These are phyloP conservation scores for Lactarius vividus DNA, from an alignment of 768 basidiomycete genomes.

Conservation along the genomic window DNA sequence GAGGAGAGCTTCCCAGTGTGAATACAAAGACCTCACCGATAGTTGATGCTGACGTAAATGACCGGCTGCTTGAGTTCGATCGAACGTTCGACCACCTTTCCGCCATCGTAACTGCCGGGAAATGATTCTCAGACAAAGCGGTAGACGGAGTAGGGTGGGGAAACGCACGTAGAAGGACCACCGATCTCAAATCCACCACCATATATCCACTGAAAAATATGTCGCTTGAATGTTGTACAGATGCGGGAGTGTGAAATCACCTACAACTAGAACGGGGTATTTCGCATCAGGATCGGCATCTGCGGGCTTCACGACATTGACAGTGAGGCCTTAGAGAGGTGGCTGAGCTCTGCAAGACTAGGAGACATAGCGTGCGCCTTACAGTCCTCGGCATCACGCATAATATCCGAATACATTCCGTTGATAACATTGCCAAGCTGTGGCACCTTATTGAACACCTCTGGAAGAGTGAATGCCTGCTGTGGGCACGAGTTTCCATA, in stretches of 20 bases:
- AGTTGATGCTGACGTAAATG: conserved; percentile 33
- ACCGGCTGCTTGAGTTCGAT: conserved; percentile 29
- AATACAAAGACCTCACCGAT: conserved; percentile 26
- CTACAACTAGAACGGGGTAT: conserved; percentile 32
- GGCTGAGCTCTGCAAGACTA: not conserved
- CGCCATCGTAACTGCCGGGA: conserved; percentile 28
- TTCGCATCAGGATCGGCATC: conserved; percentile 1
- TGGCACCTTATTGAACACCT: not conserved
- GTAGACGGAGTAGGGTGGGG: not conserved
- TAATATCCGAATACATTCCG: conserved; percentile 4
- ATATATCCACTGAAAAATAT: conserved; percentile 29
- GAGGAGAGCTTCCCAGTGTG: not conserved
- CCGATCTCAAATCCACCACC: conserved; percentile 29
- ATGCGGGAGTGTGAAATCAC: not conserved
- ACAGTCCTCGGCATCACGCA: conserved; percentile 29
- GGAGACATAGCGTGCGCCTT: conserved; percentile 4
- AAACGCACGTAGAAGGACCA: conserved; percentile 11
- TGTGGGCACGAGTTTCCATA: conserved; percentile 33
- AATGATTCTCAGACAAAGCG: not conserved
- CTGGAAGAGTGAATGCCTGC: conserved; percentile 23
- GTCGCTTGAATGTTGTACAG: not conserved
- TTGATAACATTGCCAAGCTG: not conserved
- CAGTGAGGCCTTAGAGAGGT: conserved; percentile 28
- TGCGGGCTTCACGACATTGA: conserved; percentile 31
- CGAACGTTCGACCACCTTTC: conserved; percentile 28